Evolutionary conservation across 169 alveolate genomes (phyloP), one percentile per base, ranked within the genome.

Genomic region (Plasmodium gallinaceum): DNA sequence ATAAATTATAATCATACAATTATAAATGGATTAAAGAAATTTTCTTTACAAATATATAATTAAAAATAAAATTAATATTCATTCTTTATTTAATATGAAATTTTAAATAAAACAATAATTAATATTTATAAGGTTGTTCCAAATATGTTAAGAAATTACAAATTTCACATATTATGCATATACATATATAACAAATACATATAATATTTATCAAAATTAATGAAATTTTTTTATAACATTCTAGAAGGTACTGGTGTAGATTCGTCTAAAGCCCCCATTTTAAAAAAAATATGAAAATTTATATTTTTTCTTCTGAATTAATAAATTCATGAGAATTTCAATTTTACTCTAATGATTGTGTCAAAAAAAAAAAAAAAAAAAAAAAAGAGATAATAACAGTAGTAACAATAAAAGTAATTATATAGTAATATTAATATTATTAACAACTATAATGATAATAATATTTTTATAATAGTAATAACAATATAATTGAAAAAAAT

Each of bases 221-320:
- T 52, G 24, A n/a, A 10, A 9, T 80, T 83, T 58, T 12, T 20
- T 14, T 37, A 26, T 73, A 54, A 83, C 91, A 83, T 83, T 83
- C 91, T 68, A 14, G 91, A 83, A 16, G 91, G 91, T 68, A 83
- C 91, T 20, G 91, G 91, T 68, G 91, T 83, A 22, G 91, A 83
- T 71, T 83, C 91, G 65, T 83, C 91, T 57, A 83, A 52, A 45
- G 91, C 91, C 74, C 91, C 91, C 91, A 83, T 83, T 68, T 32
- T 68, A 46, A 57, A 66, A 26, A 69, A 46, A 54, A 10, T 10
- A 22, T 39, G 39, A 42, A 51, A 74, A 16, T 74, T 5, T 26
- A 22, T 64, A 42, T 14, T 57, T 74, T 42, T 51, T 42, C 45
- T 60, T 68, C 66, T 9, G 51, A 52, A 83, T 32, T 57, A 69